Base-by-base conservation (phyloP, 129 eudicot species). In the Flaveria robusta region DNA sequence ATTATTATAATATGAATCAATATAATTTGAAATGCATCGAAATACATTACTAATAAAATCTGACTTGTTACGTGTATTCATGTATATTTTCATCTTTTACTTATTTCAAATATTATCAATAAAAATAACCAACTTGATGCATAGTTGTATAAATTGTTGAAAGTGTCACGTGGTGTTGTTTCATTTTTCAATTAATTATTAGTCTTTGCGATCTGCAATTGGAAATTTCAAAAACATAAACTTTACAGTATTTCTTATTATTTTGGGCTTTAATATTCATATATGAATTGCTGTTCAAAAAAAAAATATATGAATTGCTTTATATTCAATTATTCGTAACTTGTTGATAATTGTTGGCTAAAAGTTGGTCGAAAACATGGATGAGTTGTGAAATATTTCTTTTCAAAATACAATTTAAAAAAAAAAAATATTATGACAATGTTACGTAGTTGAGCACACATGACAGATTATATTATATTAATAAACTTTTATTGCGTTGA, bases 81-180 rank as follows among this genome's bases (percentile, higher is more conserved):
- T 43, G 13, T 43, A 43, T 10, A 43, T 43, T 43, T 8, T 43
- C 11, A 7, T 0, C 0, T 11, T 46, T 47, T 9, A 14, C 19
- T 60, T 62, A 62, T 62, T 27, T 62, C 16, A 29, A 13, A 59
- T 23, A 59, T 24, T 11, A 62, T 62, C 4, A 13, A 62, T 29
- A 5, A 5, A 62, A 26, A 14, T 47, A 13, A 47, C 37, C 20
- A 34, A 34, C 8, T 34, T 34, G 39, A 34, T 5, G 39, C 39
- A 5, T 34, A 4, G 7, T 29, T 62, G 43, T 29, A 27, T 14
- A 8, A 62, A 62, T 15, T 26, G 10, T 62, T 62, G 42, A 62
- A 62, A 26, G 68, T 62, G 41, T 62, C 68, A 62, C 68, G 68
- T 62, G 68, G 43, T 62, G 43, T 27, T 62, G 68, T 62, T 62